These are phyloP conservation scores for Curvularia verruculosa DNA, from an alignment of 2,329 filamentous ascomycete species.

Conservation along the genomic window DNA sequence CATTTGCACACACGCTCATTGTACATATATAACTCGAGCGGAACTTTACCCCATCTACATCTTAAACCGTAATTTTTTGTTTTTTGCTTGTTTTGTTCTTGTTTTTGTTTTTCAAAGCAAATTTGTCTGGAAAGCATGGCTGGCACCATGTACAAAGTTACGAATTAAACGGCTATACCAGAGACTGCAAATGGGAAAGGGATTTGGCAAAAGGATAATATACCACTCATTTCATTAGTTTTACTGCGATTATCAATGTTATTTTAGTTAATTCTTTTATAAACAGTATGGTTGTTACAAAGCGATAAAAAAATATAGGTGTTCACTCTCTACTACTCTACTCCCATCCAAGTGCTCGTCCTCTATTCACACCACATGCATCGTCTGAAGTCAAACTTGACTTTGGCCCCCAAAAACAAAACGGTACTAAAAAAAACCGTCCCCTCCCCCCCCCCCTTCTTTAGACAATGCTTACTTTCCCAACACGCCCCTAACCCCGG, in stretches of 20 bases:
- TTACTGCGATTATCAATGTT: not conserved
- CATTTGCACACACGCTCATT: no score
- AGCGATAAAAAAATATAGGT: not conserved
- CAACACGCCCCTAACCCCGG: not conserved
- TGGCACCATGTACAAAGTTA: conserved; percentile 1
- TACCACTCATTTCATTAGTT: not conserved
- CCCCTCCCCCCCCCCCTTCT: no score
- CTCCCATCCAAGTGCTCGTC: no score
- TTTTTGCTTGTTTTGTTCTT: not conserved
- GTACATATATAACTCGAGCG: no score
- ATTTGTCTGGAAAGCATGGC: not conserved
- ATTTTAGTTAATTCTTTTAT: not conserved
- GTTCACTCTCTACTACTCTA: not conserved
- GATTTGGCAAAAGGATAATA: not conserved
- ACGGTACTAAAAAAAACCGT: no score
- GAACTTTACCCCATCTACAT: no score
- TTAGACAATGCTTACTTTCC: no score
- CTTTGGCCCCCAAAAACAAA: not conserved
- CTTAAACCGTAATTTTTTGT: not conserved
- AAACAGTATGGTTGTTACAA: no score
- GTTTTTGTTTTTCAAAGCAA: not conserved
- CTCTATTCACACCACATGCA: not conserved
- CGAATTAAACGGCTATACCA: not conserved
- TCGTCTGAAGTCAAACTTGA: not conserved
- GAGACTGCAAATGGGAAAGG: not conserved